Base-by-base conservation (phyloP, 2,329 filamentous ascomycete genomes). In the Acarospora socialis region DNA sequence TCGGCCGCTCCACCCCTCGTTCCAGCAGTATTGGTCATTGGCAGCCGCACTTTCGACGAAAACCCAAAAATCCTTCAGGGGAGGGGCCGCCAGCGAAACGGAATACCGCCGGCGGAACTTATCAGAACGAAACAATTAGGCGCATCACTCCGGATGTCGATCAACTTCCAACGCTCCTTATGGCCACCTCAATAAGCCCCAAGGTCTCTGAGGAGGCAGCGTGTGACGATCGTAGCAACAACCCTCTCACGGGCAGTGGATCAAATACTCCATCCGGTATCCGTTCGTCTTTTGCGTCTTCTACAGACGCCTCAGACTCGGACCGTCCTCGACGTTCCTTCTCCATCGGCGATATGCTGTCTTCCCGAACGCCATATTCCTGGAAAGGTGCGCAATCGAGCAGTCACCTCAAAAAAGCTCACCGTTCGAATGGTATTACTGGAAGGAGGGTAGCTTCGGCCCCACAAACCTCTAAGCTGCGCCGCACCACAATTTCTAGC, bases 91-190 rank as follows among this genome's bases (percentile, higher is more conserved):
- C 38, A 23, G 25, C 24, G 18, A 40, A 37, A 25, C 38, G 40
- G n/a, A 39, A 20, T 29, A 21, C 34, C 10, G 31, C 25, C 22
- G 33, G 25, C 18, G 29, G 28, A 20, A 25, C 22, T 10, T 26
- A 25, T 25, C 36, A 41, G 36, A 46, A 46, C 19, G 44, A 53
- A 31, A 45, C 49, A 10, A 46, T 60, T 30, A 60, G 56, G 33
- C 55, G 57, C 28, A 57, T 68, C 27, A 45, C 59, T 15, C 59
- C 61, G 21, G 54, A 60, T 33, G 45, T 52, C 10, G 54, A 55
- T 39, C 49, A 57, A 38, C 49, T 52, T 28, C 65, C 66, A 21
- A 65, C 61, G 25, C 52, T 70, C 24, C 45, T 70, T 23, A 52
- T 66, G 30, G 63, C 63, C 24, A 51, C 54, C 5, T 50, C 51